These are phyloP conservation scores for Ilyonectria mors-panacis DNA, from an alignment of 2,329 filamentous ascomycete genomes.

Conservation along the genomic window DNA sequence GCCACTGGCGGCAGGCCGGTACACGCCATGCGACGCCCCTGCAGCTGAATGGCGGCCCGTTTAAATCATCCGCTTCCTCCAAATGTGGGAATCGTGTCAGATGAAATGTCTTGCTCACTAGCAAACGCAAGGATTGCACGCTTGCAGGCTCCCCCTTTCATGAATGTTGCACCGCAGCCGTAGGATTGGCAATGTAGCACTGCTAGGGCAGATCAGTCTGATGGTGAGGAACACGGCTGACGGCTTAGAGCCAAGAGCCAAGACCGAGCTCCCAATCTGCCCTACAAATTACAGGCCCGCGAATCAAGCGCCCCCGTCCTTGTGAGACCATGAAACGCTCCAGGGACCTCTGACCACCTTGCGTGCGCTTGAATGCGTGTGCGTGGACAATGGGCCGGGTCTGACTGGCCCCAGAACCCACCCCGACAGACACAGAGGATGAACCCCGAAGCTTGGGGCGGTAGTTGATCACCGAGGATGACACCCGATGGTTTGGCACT, in stretches of 20 bases:
- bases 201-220: conserved; percentile 4
- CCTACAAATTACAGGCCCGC: conserved; percentile 15
- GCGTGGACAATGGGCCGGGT: conserved; percentile 12
- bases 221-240: conserved; percentile 18
- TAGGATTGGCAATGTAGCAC: conserved; percentile 1
- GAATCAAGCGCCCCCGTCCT: conserved; percentile 17
- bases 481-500: conserved; percentile 13
- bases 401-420: conserved; percentile 11
- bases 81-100: conserved; percentile 25
- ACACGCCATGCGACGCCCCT: conserved; percentile 24
- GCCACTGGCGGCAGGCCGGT: conserved; percentile 12
- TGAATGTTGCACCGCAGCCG: not conserved
- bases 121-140: conserved; percentile 19
- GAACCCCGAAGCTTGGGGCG: conserved; percentile 19
- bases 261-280: conserved; percentile 4
- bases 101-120: conserved; percentile 14
- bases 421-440: conserved; percentile 4
- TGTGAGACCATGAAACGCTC: conserved; percentile 24
- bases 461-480: conserved; percentile 3
- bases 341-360: conserved; percentile 13
- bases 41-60: conserved; percentile 22
- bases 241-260: conserved; percentile 13
- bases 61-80: conserved; percentile 13
- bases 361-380: conserved; percentile 5
- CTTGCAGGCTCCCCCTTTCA: conserved; percentile 11